Percentiles rank a stretch among this genome's conserved stretches.
These are phyloP conservation scores for Lentinula lateritia DNA, from an alignment of 768 basidiomycete genomes.

Conservation along the genomic window DNA sequence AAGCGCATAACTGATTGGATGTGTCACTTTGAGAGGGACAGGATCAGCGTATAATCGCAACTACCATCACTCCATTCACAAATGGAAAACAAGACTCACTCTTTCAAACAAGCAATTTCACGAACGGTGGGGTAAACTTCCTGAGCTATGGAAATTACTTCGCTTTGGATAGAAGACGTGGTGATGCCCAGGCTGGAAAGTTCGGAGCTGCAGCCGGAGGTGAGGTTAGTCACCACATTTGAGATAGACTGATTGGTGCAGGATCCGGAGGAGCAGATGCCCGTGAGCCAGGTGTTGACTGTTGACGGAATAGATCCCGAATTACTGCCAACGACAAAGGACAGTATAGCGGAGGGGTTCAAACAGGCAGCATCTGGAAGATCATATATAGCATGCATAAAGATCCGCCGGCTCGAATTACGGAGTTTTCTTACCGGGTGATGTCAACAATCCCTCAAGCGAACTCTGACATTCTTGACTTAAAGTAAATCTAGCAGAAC, in stretches of 20 bases:
- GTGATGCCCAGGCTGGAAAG: conserved; percentile 19
- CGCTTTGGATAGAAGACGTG: conserved; percentile 15
- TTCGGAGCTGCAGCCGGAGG: conserved; percentile 39
- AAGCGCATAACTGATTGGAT: conserved; percentile 44
- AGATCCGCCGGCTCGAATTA: no score
- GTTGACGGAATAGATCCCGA: conserved; percentile 29
- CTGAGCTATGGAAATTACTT: conserved; percentile 28
- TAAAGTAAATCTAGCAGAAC: conserved; percentile 6
- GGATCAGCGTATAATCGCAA: background rate
- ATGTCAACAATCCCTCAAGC: conserved; percentile 13
- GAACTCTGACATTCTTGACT: conserved; percentile 12
- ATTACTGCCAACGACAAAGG: conserved; percentile 19
- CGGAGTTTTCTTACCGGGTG: conserved; percentile 1
- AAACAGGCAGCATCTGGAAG: conserved; percentile 30
- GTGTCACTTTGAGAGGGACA: conserved; percentile 12
- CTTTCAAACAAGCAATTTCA: conserved; percentile 46
- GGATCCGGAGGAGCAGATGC: conserved; percentile 38
- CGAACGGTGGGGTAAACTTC: conserved; percentile 42
- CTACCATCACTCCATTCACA: background rate
- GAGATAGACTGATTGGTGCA: conserved; percentile 49
- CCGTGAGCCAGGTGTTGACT: conserved; percentile 45
- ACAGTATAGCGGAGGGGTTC: conserved; percentile 27
- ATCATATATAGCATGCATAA: background rate
- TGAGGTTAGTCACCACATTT: conserved; percentile 37
- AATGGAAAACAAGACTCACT: conserved; percentile 32